Evolutionary conservation across 2,329 filamentous ascomycete genomes (phyloP).

Genomic region (Alternaria postmessia): DNA sequence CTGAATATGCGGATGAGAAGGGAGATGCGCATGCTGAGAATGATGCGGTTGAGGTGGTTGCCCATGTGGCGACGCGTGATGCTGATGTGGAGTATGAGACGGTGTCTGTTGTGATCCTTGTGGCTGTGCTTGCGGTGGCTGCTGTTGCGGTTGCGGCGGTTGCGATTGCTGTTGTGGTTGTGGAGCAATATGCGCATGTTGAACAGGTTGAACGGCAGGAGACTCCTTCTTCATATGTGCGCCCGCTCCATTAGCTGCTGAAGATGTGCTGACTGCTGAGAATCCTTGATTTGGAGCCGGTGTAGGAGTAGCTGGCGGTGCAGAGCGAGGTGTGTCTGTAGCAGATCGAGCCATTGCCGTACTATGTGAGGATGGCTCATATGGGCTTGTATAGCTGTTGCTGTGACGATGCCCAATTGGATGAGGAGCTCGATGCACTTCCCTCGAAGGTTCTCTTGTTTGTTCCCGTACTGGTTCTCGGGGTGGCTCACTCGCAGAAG

Average conservation of each 20-base stretch:
- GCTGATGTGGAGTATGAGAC: conserved; percentile 11
- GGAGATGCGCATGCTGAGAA: conserved; percentile 18
- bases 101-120: conserved; percentile 19
- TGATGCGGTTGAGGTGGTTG: conserved; percentile 18
- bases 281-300: conserved; percentile 18
- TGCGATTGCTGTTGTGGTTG: conserved; percentile 20
- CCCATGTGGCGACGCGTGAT: conserved; percentile 14
- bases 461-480: conserved; percentile 20
- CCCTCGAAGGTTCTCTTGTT: conserved; percentile 23
- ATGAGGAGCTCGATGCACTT: conserved; percentile 22
- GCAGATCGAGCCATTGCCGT: conserved; percentile 18
- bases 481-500: conserved; percentile 21
- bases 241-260: conserved; percentile 25
- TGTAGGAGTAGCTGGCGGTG: conserved; percentile 19
- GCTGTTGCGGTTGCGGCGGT: conserved; percentile 23
- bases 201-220: conserved; percentile 26
- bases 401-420: conserved; percentile 20
- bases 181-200: conserved; percentile 30
- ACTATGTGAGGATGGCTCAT: conserved; percentile 34
- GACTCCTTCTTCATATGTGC: conserved; percentile 30
- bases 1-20: conserved; percentile 26
- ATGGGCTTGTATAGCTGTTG: conserved; percentile 42
- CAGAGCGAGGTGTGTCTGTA: conserved; percentile 25
- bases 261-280: conserved; percentile 23
- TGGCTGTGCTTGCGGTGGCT: conserved; percentile 11